Conservation (phyloP, 352 stramenopile species). For the Phytophthora foliorum region DNA sequence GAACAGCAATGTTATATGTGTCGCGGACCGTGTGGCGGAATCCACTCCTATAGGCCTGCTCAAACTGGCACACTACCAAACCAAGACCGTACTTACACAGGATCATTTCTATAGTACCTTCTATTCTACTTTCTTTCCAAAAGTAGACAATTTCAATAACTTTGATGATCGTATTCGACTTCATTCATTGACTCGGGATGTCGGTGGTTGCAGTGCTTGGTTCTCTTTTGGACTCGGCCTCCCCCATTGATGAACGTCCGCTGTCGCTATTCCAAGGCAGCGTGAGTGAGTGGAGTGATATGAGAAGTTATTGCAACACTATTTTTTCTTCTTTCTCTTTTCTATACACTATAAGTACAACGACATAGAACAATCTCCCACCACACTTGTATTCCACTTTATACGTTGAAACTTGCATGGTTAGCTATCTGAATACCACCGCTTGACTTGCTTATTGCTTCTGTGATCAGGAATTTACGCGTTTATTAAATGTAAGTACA, state of each 20-base stretch:
- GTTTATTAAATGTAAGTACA: too few relatives aligned
- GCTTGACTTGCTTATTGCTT: too few relatives aligned
- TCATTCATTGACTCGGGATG: neutral
- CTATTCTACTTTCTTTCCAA: neutral
- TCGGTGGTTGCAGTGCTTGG: neutral
- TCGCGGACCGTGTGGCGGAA: too few relatives aligned
- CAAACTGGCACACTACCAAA: neutral
- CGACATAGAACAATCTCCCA: too few relatives aligned
- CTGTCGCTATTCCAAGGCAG: conserved; percentile 52
- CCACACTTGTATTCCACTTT: too few relatives aligned
- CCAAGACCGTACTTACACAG: conserved; percentile 10
- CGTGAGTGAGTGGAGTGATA: conserved; percentile 52
- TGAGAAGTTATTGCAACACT: conserved; percentile 35
- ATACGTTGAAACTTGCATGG: too few relatives aligned
- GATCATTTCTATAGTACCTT: conserved; percentile 14
- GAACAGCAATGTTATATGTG: neutral
- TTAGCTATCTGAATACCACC: too few relatives aligned
- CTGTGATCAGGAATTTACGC: too few relatives aligned
- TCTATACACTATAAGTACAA: neutral
- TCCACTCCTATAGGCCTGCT: neutral
- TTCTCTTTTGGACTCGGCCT: conserved; percentile 25
- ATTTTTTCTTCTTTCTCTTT: neutral
- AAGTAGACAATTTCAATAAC: too few relatives aligned
- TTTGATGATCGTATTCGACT: too few relatives aligned
- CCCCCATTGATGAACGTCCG: conserved; percentile 52